Evolutionary conservation across 495 filamentous ascomycete species (phyloP).

Genomic region (Daldinia concentrica): DNA sequence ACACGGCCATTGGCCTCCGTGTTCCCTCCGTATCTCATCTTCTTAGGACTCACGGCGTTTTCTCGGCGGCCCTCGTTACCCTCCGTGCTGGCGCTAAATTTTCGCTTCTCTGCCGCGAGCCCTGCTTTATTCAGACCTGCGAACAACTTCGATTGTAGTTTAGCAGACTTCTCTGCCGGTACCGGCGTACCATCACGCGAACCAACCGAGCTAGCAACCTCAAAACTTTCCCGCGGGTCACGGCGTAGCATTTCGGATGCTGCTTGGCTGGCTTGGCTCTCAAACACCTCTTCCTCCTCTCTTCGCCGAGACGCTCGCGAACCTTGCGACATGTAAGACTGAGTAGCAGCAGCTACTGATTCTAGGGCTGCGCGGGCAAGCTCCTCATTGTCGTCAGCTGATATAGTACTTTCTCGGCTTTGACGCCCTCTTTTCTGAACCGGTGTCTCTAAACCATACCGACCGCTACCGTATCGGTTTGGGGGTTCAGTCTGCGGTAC

Average conservation of each 20-base stretch:
- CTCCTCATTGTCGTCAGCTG: conserved; percentile 77
- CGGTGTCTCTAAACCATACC: conserved; percentile 44
- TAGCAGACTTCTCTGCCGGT: conserved; percentile 55
- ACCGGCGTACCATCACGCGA: conserved; percentile 56
- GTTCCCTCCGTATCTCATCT: conserved; percentile 60
- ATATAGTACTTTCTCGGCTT: conserved; percentile 89
- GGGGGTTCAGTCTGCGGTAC: conserved; percentile 66
- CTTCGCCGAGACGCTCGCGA: conserved; percentile 46
- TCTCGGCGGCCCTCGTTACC: conserved; percentile 48
- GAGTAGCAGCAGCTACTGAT: conserved; percentile 60
- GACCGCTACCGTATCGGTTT: conserved; percentile 45
- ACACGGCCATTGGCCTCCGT: conserved; percentile 55
- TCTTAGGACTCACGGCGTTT: conserved; percentile 62
- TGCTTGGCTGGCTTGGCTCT: conserved; percentile 62
- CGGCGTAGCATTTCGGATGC: conserved; percentile 65
- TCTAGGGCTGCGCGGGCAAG: conserved; percentile 65
- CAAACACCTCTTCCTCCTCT: conserved; percentile 53
- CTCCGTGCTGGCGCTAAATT: conserved; percentile 59
- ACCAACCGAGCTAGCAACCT: conserved; percentile 54
- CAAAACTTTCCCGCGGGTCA: conserved; percentile 61
- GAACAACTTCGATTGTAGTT: conserved; percentile 74
- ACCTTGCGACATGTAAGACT: conserved; percentile 51
- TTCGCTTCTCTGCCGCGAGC: conserved; percentile 63
- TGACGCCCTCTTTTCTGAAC: conserved; percentile 57
- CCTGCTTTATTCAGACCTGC: conserved; percentile 70